Evolutionary conservation across 2,329 filamentous ascomycete genomes (phyloP).

Genomic region (Stromatinia cepivora): DNA sequence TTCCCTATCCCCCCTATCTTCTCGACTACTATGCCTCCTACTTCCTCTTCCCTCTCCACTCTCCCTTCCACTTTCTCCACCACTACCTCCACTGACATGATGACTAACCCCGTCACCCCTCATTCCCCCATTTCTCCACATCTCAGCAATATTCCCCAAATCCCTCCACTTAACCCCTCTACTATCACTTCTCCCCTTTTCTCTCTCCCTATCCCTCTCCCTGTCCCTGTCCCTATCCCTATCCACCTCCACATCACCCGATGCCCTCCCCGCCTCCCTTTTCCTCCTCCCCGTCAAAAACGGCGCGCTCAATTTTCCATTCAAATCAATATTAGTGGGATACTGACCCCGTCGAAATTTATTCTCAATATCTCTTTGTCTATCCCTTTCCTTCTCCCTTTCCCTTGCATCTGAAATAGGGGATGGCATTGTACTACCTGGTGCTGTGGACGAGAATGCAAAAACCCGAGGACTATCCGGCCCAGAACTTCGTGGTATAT

Average conservation of each 20-base stretch:
- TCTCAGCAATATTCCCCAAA: conserved; percentile 22
- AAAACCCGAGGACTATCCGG: neutral
- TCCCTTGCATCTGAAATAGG: conserved; percentile 24
- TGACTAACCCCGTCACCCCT: conserved; percentile 23
- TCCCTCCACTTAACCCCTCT: conserved; percentile 21
- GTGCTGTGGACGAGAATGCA: conserved; percentile 7
- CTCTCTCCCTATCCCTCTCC: conserved; percentile 41
- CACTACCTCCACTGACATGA: conserved; percentile 22
- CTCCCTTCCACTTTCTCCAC: conserved; percentile 20
- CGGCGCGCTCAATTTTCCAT: conserved; percentile 37
- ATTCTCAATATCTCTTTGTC: conserved; percentile 37
- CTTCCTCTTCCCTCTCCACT: conserved; percentile 26
- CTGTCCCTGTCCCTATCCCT: conserved; percentile 31
- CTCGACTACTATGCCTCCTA: conserved; percentile 27
- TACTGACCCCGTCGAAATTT: conserved; percentile 31
- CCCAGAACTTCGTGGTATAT: conserved; percentile 5
- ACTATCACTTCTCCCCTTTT: conserved; percentile 21
- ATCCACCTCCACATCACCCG: conserved; percentile 28
- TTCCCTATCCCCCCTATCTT: conserved; percentile 26
- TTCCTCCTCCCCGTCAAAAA: conserved; percentile 42
- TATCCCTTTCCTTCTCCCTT: conserved; percentile 32
- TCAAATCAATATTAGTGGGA: conserved; percentile 36
- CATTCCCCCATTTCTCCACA: conserved; percentile 27
- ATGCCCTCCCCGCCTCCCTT: conserved; percentile 28
- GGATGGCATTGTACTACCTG: conserved; percentile 15